These are phyloP conservation scores for Metrosideros polymorpha DNA, from an alignment of 441 rosid species.

Conservation along the genomic window DNA sequence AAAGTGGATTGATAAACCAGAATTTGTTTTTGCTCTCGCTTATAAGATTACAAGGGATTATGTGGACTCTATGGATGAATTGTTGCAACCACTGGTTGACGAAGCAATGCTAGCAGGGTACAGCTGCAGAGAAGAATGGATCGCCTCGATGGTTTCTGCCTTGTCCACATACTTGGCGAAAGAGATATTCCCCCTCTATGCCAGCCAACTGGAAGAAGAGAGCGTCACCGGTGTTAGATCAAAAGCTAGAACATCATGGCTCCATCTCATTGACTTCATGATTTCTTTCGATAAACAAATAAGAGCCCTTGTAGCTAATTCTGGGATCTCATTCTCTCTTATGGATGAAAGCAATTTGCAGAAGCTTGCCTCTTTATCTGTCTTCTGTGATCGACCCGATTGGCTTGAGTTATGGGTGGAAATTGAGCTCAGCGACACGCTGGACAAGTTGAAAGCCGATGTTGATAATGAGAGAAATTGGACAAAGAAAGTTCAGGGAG, in stretches of 20 bases:
- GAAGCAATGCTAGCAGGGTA: conserved; percentile 78
- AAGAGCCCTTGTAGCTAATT: conserved; percentile 58
- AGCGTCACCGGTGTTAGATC: conserved; percentile 21
- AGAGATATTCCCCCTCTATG: conserved; percentile 62
- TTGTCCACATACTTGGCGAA: conserved; percentile 62
- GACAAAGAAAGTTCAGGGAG: conserved; percentile 58
- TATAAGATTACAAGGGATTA: conserved; percentile 81
- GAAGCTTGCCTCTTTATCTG: conserved; percentile 68
- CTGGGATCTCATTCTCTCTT: conserved; percentile 62
- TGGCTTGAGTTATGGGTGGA: conserved; percentile 93
- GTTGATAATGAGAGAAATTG: conserved; percentile 58
- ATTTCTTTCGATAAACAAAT: conserved; percentile 69
- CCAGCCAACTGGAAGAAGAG: conserved; percentile 48
- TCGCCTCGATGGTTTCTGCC: conserved; percentile 75
- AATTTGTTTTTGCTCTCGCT: conserved; percentile 78
- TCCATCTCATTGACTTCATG: conserved; percentile 85
- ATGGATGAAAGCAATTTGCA: conserved; percentile 56
- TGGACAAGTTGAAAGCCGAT: conserved; percentile 50
- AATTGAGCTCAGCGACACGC: conserved; percentile 57
- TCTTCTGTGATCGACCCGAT: conserved; percentile 82
- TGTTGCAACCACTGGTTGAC: conserved; percentile 91
- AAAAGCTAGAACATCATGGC: conserved; percentile 69
- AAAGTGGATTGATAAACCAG: conserved; percentile 74
- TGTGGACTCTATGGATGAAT: conserved; percentile 83
- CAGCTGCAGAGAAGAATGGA: conserved; percentile 95